phyloP scores from a whole-genome alignment of 192 early-diverging fungal species.

The Allomyces javanicus region DNA sequence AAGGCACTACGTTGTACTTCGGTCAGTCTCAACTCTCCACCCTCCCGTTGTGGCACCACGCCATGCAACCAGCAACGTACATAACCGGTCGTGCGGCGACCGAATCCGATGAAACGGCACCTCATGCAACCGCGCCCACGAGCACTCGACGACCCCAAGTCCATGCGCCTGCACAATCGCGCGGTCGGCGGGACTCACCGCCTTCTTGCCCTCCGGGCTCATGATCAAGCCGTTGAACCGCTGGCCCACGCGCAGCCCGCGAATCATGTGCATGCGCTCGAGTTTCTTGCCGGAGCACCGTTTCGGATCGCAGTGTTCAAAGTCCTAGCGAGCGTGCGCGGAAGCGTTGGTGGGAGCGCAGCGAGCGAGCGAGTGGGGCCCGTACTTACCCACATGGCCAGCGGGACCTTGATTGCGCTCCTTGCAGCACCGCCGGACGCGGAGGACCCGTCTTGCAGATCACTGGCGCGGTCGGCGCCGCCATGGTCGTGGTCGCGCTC shows the following conservation, averaged over 20 bases:
- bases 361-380: not conserved
- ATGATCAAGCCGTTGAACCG: conserved; percentile 79
- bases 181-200: conserved; percentile 70
- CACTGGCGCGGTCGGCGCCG: not conserved
- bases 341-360: not conserved
- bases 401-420: conserved; percentile 19
- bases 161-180: conserved; percentile 55
- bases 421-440: too few relatives aligned
- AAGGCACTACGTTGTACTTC: conserved; percentile 42
- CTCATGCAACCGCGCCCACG: conserved; percentile 85
- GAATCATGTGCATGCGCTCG: conserved; percentile 56
- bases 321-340: conserved; percentile 39
- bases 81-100: conserved; percentile 61
- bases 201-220: conserved; percentile 65
- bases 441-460: too few relatives aligned
- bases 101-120: conserved; percentile 82
- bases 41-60: too few relatives aligned
- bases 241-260: conserved; percentile 57
- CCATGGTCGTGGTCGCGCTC: not conserved
- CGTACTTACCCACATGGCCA: conserved; percentile 47
- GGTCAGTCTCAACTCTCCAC: too few relatives aligned
- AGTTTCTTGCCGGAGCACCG: conserved; percentile 87
- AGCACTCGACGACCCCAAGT: conserved; percentile 87
- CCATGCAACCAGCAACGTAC: conserved; percentile 21
- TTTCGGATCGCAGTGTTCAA: conserved; percentile 97